phyloP scores from a whole-genome alignment of 108 stramenopile species.

The Epipyxis sp. region DNA sequence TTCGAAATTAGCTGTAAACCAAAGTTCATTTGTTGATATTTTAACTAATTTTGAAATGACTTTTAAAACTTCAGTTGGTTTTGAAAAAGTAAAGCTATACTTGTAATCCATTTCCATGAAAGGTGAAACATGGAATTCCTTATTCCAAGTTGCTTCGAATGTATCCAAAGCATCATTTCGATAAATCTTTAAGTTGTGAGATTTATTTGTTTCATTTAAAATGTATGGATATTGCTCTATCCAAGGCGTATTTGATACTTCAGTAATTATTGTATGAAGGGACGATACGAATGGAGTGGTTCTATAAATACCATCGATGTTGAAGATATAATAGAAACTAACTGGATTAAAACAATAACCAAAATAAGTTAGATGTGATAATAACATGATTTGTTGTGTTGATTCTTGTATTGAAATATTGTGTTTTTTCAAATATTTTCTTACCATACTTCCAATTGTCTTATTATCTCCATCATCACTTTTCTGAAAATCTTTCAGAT shows the following conservation, averaged over 20 bases:
- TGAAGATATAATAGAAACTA: constrained; percentile 69
- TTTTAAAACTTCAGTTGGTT: background rate
- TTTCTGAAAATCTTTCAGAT: constrained; percentile 3
- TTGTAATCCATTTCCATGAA: constrained; percentile 92
- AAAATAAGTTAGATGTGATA: constrained; percentile 62
- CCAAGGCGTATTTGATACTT: constrained; percentile 95
- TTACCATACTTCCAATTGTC: background rate
- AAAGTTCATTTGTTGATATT: background rate
- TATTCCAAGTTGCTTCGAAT: background rate
- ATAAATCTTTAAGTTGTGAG: background rate
- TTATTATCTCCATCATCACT: background rate
- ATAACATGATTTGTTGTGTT: constrained; percentile 28
- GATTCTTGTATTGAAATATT: background rate
- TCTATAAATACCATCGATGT: background rate
- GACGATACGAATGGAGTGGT: constrained; percentile 55
- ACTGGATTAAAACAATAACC: constrained; percentile 86
- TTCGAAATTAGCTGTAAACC: constrained; percentile 56
- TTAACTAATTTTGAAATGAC: background rate
- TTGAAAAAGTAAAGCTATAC: constrained; percentile 81
- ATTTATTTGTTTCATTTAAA: constrained; percentile 53
- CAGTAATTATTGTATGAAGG: no score
- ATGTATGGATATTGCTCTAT: constrained; percentile 85
- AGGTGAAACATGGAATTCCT: constrained; percentile 86
- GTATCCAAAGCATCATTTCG: background rate
- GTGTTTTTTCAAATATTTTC: background rate